phyloP scores from a whole-genome alignment of 1,139 yeast genomes.

The Yamadazyma membranifaciens region DNA sequence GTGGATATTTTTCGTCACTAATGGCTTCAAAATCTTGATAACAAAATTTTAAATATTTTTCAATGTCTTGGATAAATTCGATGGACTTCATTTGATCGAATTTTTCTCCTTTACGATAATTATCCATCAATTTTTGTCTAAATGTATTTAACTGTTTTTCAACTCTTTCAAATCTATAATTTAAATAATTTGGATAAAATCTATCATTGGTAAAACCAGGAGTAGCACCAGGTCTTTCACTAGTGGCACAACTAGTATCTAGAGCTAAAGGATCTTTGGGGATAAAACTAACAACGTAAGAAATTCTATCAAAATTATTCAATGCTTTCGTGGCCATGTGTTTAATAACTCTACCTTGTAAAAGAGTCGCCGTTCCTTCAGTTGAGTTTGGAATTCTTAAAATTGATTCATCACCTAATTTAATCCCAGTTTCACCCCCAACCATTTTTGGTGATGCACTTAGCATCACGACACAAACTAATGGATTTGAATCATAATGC shows the following conservation, averaged over 20 bases:
- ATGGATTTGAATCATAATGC: conserved; percentile 34
- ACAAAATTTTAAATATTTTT: conserved; percentile 31
- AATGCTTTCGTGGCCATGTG: conserved; percentile 27
- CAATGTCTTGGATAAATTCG: conserved; percentile 31
- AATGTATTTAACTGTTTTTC: conserved; percentile 28
- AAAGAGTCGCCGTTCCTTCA: conserved; percentile 37
- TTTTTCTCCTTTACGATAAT: conserved; percentile 20
- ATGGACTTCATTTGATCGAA: conserved; percentile 38
- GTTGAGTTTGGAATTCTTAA: conserved; percentile 15
- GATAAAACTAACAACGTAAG: conserved; percentile 42
- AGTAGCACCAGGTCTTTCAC: conserved; percentile 39
- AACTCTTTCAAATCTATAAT: conserved; percentile 36
- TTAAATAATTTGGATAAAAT: conserved; percentile 45
- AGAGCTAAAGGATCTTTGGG: conserved; percentile 35
- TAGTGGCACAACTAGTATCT: conserved; percentile 39
- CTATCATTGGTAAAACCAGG: conserved; percentile 34
- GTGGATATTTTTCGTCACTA: conserved; percentile 24
- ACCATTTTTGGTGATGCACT: conserved; percentile 32
- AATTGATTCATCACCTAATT: conserved; percentile 24
- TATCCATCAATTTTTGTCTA: conserved; percentile 19
- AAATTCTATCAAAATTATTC: conserved; percentile 29
- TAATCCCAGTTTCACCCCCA: conserved; percentile 33
- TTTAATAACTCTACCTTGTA: conserved; percentile 40
- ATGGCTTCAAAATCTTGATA: conserved; percentile 42
- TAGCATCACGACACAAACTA: conserved; percentile 34